Percentiles rank a stretch among this genome's conserved stretches.
Evolutionary conservation across 75 land plant genomes (phyloP).

Genomic region (Pinus albicaulis): DNA sequence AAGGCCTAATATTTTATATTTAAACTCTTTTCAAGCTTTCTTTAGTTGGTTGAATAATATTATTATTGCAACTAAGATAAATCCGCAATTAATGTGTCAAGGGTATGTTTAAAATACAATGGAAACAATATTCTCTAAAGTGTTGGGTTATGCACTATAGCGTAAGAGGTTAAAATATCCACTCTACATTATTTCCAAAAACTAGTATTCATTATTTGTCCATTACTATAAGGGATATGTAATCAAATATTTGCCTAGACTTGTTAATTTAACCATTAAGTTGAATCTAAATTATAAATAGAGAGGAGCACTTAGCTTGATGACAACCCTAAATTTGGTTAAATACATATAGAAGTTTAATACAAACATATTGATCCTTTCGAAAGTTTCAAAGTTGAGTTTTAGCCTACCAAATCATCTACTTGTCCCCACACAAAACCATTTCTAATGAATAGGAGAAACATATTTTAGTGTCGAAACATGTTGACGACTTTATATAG

Average conservation of each 20-base stretch:
- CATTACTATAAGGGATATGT: conserved; percentile 83
- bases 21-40: conserved; percentile 27
- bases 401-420: no score
- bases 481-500: no score
- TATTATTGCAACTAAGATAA: conserved; percentile 17
- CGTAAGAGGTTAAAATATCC: conserved; percentile 33
- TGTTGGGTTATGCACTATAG: conserved; percentile 48
- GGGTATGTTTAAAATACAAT: conserved; percentile 14
- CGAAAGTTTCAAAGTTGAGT: no score
- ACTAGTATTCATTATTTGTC: conserved; percentile 55
- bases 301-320: conserved; percentile 12
- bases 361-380: no score
- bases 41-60: conserved; percentile 30
- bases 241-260: conserved; percentile 72
- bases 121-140: conserved; percentile 36
- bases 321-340: no score
- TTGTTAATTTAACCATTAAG: conserved; percentile 66
- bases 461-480: no score
- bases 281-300: conserved; percentile 49
- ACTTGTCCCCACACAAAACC: no score
- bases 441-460: no score
- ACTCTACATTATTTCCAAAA: conserved; percentile 52
- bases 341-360: no score
- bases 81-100: conserved; percentile 4
- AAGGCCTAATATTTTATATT: conserved; percentile 50